These are phyloP conservation scores for Paecilomyces formosus DNA, from an alignment of 2,329 filamentous ascomycete species.

Conservation along the genomic window DNA sequence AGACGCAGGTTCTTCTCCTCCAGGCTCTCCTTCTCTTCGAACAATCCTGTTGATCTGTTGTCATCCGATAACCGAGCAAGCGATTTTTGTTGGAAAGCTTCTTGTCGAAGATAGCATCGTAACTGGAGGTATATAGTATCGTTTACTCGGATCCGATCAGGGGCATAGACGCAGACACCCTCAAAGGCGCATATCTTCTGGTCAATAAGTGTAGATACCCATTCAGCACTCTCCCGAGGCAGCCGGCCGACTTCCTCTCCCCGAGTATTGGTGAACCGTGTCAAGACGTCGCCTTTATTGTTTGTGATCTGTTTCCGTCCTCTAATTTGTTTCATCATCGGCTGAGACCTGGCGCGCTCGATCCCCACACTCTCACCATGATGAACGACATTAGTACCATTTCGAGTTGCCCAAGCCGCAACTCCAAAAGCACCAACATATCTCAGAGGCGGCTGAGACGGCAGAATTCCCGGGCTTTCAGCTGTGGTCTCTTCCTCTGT, in stretches of 20 bases:
- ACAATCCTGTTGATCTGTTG: slow-evolving; percentile 66
- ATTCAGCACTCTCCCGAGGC: slow-evolving; percentile 77
- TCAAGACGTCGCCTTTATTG: slow-evolving; percentile 74
- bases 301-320: slow-evolving; percentile 40
- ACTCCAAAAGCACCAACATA: slow-evolving; percentile 92
- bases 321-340: slow-evolving; percentile 43
- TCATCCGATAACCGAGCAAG: slow-evolving; percentile 49
- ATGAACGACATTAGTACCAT: slow-evolving; percentile 65
- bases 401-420: slow-evolving; percentile 84
- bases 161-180: slow-evolving; percentile 80
- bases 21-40: slow-evolving; percentile 74
- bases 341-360: slow-evolving; percentile 72
- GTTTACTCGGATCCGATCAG: slow-evolving; percentile 76
- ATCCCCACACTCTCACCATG: slow-evolving; percentile 81
- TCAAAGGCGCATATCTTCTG: slow-evolving; percentile 84
- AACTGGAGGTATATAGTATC: slow-evolving; percentile 93
- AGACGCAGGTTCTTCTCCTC: slow-evolving; percentile 80
- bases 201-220: slow-evolving; percentile 88
- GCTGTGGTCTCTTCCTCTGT: slow-evolving; percentile 2
- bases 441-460: slow-evolving; percentile 45
- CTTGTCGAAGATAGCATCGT: slow-evolving; percentile 64
- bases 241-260: slow-evolving; percentile 82
- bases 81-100: slow-evolving; percentile 61
- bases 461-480: slow-evolving; percentile 8
- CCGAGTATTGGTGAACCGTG: slow-evolving; percentile 74